phyloP scores from a whole-genome alignment of 805 yeast species.

The Candida morakotiae region DNA sequence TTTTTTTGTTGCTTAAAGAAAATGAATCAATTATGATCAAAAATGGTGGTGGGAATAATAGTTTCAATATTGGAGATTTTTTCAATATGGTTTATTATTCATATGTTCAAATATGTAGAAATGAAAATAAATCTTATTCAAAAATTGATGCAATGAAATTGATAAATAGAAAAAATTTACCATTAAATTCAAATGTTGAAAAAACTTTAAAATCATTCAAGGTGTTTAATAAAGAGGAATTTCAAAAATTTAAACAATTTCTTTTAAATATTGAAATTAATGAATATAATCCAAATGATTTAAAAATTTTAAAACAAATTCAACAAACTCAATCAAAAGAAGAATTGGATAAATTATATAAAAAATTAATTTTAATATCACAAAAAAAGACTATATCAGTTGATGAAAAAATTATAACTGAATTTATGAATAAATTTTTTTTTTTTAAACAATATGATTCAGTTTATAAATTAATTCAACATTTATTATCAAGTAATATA shows the following conservation, averaged over 20 bases:
- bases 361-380: constrained; percentile 7
- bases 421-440: constrained; percentile 45
- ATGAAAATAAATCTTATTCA: constrained; percentile 13
- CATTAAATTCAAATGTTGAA: background rate
- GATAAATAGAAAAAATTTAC: background rate
- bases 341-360: background rate
- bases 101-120: constrained; percentile 26
- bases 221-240: constrained; percentile 5
- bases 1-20: background rate
- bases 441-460: constrained; percentile 28
- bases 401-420: constrained; percentile 36
- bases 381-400: constrained; percentile 26
- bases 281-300: constrained; percentile 31
- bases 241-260: constrained; percentile 6
- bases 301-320: constrained; percentile 18
- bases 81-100: constrained; percentile 30
- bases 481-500: constrained; percentile 35
- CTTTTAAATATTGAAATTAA: background rate
- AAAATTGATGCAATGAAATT: constrained; percentile 1
- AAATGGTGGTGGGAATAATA: background rate
- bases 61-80: constrained; percentile 8
- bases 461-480: constrained; percentile 48
- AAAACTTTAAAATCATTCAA: background rate
- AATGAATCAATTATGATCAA: background rate
- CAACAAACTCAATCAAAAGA: background rate